phyloP scores from a whole-genome alignment of 306 rosid species.

The Carpinus fangiana region DNA sequence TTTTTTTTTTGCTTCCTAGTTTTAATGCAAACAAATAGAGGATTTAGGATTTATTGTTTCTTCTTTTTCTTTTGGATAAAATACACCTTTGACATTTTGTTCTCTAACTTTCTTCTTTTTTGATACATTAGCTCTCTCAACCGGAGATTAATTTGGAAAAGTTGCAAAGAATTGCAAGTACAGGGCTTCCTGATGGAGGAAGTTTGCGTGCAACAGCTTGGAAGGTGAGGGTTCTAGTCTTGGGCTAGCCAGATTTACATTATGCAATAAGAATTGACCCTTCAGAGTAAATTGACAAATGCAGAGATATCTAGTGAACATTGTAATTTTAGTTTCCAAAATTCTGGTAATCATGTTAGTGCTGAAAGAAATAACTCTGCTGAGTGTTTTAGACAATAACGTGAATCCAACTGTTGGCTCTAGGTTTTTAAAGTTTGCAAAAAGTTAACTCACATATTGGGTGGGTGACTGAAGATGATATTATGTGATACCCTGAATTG shows the following conservation, averaged over 20 bases:
- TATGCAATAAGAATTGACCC: not conserved
- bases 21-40: not conserved
- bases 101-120: not conserved
- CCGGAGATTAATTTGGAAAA: constrained; percentile 68
- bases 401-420: not conserved
- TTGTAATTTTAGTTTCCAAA: not conserved
- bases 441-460: no score
- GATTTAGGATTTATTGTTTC: not conserved
- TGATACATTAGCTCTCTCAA: constrained; percentile 49
- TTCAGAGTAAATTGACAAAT: not conserved
- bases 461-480: no score
- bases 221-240: constrained; percentile 53
- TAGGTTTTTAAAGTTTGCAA: not conserved
- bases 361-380: not conserved
- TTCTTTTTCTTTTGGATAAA: not conserved
- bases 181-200: constrained; percentile 75
- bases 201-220: constrained; percentile 66
- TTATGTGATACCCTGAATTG: no score
- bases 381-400: not conserved
- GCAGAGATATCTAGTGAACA: not conserved
- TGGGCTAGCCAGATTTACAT: not conserved
- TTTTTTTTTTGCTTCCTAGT: not conserved
- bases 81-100: not conserved
- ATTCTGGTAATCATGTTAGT: not conserved
- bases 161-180: constrained; percentile 65